Base-by-base conservation (phyloP, 805 yeast genomes). In the Kuraishia floccosa region DNA sequence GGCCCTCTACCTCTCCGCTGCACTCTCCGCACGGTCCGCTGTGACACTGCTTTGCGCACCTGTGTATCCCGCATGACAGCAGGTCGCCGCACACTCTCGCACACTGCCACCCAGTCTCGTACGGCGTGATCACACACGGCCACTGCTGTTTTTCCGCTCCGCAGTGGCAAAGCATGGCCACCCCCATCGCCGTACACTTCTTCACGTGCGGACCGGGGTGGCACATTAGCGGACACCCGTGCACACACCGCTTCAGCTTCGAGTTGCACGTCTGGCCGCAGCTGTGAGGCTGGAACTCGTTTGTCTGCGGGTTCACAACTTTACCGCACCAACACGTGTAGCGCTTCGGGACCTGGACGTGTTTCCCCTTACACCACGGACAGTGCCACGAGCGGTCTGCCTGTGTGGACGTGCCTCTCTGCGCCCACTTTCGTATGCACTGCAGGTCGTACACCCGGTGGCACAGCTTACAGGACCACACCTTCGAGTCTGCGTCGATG, bases 241-340 rank as follows among this genome's bases (percentile, higher is more conserved):
- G 96, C 2, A 75, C 65, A 49, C 96, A 81, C 4, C 52, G 47
- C 1, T 54, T 49, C 30, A 77, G 60, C 20, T 69, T 65, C 24
- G 60, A 56, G 30, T 68, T 66, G 57, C 96, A 86, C 1, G 83
- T 65, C 47, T 81, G 86, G 2, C 95, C 95, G 62, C 96, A 87
- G 30, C 91, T 77, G 41, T 86, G 91, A 0, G 96, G 95, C 30
- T 64, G 56, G 31, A 76, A 52, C 13, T 63, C 52, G 42, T 77
- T 74, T 1, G 64, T 52, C 4, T 49, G 56, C 0, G 96, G 96
- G 39, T 81, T 72, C 13, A 70, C 57, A 3, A 66, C 68, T 43
- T 82, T 79, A 1, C 87, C 89, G 61, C 96, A 86, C 96, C 96
- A 86, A 47, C 96, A 86, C 1, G 70, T 70, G 50, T 70, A 77